Evolutionary conservation across 192 early-diverging fungal species (phyloP).

Genomic region (Entomortierella chlamydospora): DNA sequence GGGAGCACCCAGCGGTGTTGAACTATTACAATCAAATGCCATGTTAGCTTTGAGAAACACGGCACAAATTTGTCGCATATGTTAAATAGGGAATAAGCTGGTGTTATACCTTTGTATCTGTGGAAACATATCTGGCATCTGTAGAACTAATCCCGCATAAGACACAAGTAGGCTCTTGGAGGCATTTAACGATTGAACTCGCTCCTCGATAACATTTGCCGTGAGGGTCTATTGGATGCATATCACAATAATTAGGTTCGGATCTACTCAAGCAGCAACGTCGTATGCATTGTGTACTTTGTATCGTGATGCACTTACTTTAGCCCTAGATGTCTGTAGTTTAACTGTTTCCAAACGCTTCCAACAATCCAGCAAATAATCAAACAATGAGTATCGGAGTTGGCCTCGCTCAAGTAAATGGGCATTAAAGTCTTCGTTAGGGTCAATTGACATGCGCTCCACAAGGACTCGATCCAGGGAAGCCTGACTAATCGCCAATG

Average conservation of each 20-base stretch:
- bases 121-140: constrained; percentile 92
- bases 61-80: too few relatives aligned
- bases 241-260: not conserved
- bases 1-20: constrained; percentile 46
- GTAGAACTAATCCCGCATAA: constrained; percentile 86
- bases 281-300: not conserved
- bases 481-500: constrained; percentile 40
- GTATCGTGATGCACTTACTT: constrained; percentile 39
- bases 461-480: constrained; percentile 77
- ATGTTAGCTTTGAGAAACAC: too few relatives aligned
- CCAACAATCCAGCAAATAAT: constrained; percentile 79
- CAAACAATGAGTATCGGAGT: constrained; percentile 56
- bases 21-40: too few relatives aligned
- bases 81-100: too few relatives aligned
- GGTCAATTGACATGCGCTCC: constrained; percentile 73
- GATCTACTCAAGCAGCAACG: not conserved
- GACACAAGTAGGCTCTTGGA: constrained; percentile 77
- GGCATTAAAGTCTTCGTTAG: constrained; percentile 57
- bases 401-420: constrained; percentile 40
- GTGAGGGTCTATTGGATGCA: constrained; percentile 62
- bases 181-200: constrained; percentile 68
- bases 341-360: constrained; percentile 61
- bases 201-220: constrained; percentile 62
- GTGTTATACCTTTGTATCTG: constrained; percentile 64
- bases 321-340: constrained; percentile 63